A percentile compares a stretch with the other conserved stretches of the same genome.
These are phyloP conservation scores for Aeschynomene evenia DNA, from an alignment of 306 rosid genomes.

Conservation along the genomic window DNA sequence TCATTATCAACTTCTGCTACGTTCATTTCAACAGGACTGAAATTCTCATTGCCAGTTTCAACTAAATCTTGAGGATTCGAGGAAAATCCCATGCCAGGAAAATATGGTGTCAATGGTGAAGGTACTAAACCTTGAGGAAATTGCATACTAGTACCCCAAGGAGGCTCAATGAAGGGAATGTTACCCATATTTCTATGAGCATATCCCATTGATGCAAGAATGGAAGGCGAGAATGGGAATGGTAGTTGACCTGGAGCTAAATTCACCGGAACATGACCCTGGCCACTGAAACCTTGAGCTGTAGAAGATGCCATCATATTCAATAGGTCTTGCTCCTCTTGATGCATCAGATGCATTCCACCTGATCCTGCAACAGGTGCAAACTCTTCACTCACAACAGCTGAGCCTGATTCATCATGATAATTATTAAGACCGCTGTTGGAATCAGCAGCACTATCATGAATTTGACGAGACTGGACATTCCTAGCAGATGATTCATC, in stretches of 20 bases:
- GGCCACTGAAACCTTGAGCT: slow-evolving; percentile 70
- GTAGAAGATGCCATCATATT: slow-evolving; percentile 78
- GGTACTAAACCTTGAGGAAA: slow-evolving; percentile 78
- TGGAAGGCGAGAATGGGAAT: slow-evolving; percentile 64
- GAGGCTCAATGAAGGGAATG: slow-evolving; percentile 71
- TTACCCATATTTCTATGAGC: slow-evolving; percentile 72
- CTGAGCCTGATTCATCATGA: slow-evolving; percentile 53
- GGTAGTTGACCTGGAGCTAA: slow-evolving; percentile 74
- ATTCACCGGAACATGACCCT: slow-evolving; percentile 69
- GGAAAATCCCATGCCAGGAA: slow-evolving; percentile 60
- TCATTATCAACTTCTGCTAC: slow-evolving; percentile 58
- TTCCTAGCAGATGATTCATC: slow-evolving; percentile 55
- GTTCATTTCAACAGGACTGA: slow-evolving; percentile 57
- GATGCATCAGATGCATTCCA: slow-evolving; percentile 69
- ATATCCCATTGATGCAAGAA: slow-evolving; percentile 81
- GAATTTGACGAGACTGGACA: slow-evolving; percentile 44
- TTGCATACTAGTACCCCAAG: slow-evolving; percentile 83
- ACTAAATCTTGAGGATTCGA: slow-evolving; percentile 60
- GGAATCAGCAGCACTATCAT: slow-evolving; percentile 55
- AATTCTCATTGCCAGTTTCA: slow-evolving; percentile 60
- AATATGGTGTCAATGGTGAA: slow-evolving; percentile 65
- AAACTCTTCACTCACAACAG: slow-evolving; percentile 56
- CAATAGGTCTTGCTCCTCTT: slow-evolving; percentile 90
- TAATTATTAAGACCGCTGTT: slow-evolving; percentile 49
- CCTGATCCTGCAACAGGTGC: slow-evolving; percentile 55